Evolutionary conservation across 495 filamentous ascomycete genomes (phyloP).

Genomic region (Penicillium lividum): DNA sequence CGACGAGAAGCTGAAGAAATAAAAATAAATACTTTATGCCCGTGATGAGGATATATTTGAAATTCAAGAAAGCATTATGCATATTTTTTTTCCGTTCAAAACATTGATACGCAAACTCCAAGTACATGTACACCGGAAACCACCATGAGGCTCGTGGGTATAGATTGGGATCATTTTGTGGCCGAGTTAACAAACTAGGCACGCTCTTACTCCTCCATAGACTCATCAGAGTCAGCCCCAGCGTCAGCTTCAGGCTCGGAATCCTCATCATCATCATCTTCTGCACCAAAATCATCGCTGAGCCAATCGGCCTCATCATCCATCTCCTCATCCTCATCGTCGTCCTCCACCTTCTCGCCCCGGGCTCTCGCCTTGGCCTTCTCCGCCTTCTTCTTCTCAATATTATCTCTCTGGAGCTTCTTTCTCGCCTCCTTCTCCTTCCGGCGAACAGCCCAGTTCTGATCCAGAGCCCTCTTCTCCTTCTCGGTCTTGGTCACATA

Average conservation of each 20-base stretch:
- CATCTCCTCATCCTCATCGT: constrained; percentile 61
- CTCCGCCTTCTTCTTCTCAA: constrained; percentile 76
- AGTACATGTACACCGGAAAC: constrained; percentile 26
- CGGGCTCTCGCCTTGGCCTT: constrained; percentile 50
- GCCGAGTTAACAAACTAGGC: not conserved
- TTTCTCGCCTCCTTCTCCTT: constrained; percentile 80
- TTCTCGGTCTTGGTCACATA: constrained; percentile 78
- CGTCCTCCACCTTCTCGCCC: constrained; percentile 46
- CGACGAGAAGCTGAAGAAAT: constrained; percentile 63
- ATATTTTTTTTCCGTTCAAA: constrained; percentile 17
- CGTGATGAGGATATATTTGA: constrained; percentile 16
- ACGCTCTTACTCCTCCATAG: constrained; percentile 38
- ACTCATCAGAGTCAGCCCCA: constrained; percentile 34
- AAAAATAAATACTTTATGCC: constrained; percentile 15
- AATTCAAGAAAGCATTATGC: constrained; percentile 18
- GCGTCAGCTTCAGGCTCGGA: not conserved
- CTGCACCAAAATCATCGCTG: constrained; percentile 59
- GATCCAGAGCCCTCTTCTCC: constrained; percentile 75
- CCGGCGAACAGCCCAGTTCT: constrained; percentile 73
- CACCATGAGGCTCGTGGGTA: constrained; percentile 24
- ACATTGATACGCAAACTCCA: constrained; percentile 18
- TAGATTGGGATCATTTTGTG: constrained; percentile 15
- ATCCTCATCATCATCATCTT: constrained; percentile 43
- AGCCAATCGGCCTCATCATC: constrained; percentile 58
- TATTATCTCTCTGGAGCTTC: constrained; percentile 80